Percentiles rank a stretch among this genome's conserved stretches.
Conservation (phyloP, 164 flowering plant genomes). For the Umbilicus rupestris region DNA sequence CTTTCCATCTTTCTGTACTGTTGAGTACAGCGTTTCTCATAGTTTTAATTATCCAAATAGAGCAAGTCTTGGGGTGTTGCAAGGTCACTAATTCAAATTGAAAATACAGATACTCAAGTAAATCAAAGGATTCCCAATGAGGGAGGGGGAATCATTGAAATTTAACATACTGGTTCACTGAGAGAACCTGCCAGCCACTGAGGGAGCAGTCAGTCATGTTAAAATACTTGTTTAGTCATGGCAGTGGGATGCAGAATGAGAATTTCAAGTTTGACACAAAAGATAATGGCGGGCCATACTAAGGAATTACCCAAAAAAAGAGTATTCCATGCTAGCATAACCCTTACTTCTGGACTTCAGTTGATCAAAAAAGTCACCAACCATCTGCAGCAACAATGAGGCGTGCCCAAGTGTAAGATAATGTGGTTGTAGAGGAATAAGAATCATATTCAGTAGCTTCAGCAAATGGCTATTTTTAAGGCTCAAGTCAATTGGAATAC, state of each 20-base stretch:
- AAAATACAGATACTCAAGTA: too few relatives aligned
- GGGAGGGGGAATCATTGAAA: too few relatives aligned
- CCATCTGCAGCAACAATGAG: conserved; percentile 53
- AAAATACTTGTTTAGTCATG: too few relatives aligned
- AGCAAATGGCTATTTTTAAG: not conserved
- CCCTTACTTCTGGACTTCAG: conserved; percentile 95
- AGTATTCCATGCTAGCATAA: conserved; percentile 98
- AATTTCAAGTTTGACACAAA: not conserved
- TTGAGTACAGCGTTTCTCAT: too few relatives aligned
- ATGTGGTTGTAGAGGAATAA: not conserved
- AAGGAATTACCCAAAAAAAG: conserved; percentile 59
- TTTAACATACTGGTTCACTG: too few relatives aligned
- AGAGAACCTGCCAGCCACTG: too few relatives aligned
- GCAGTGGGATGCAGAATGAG: not conserved
- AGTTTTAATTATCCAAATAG: too few relatives aligned
- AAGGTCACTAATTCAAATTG: too few relatives aligned
- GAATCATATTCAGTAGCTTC: not conserved
- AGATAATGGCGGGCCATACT: not conserved
- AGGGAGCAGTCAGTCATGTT: too few relatives aligned
- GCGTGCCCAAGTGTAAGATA: not conserved
- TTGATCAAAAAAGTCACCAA: conserved; percentile 98
- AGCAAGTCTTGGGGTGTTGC: too few relatives aligned
- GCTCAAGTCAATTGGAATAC: not conserved
- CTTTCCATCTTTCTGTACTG: too few relatives aligned
- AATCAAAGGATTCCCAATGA: too few relatives aligned